Conservation (phyloP, 352 stramenopile genomes). For the Sclerospora graminicola region DNA sequence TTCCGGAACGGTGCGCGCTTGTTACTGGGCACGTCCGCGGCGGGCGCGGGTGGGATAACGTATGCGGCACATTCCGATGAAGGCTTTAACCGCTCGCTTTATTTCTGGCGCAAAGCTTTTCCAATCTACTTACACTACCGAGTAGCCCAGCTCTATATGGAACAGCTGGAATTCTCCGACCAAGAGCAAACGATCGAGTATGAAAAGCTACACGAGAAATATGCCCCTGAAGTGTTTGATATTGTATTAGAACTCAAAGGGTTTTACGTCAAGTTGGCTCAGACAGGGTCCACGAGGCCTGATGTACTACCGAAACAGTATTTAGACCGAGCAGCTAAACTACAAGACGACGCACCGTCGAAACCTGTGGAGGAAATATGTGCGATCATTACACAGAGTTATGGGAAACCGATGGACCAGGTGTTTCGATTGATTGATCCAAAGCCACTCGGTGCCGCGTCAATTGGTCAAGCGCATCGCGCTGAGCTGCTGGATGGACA, state of each 20-base stretch:
- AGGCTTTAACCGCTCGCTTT: conserved; percentile 67
- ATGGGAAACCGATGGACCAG: conserved; percentile 39
- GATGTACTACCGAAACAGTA: conserved; percentile 81
- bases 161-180: conserved; percentile 30
- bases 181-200: conserved; percentile 59
- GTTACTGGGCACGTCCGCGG: conserved; percentile 41
- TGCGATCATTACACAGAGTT: conserved; percentile 65
- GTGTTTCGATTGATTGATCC: conserved; percentile 56
- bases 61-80: conserved; percentile 63
- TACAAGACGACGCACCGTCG: conserved; percentile 72
- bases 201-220: conserved; percentile 62
- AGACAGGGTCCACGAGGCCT: conserved; percentile 68
- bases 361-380: conserved; percentile 66
- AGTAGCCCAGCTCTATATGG: conserved; percentile 63
- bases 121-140: conserved; percentile 83
- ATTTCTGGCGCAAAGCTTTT: conserved; percentile 84
- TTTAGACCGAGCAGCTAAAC: conserved; percentile 49
- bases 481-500: conserved; percentile 57
- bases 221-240: conserved; percentile 67
- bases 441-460: conserved; percentile 66
- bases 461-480: conserved; percentile 78
- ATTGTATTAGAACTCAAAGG: conserved; percentile 80
- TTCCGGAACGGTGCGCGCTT: conserved; percentile 48
- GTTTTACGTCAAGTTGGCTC: conserved; percentile 83
- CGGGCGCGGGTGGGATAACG: conserved; percentile 33